phyloP scores from a whole-genome alignment of 495 filamentous ascomycete species.

The Hypoxylon lienhwacheense region DNA sequence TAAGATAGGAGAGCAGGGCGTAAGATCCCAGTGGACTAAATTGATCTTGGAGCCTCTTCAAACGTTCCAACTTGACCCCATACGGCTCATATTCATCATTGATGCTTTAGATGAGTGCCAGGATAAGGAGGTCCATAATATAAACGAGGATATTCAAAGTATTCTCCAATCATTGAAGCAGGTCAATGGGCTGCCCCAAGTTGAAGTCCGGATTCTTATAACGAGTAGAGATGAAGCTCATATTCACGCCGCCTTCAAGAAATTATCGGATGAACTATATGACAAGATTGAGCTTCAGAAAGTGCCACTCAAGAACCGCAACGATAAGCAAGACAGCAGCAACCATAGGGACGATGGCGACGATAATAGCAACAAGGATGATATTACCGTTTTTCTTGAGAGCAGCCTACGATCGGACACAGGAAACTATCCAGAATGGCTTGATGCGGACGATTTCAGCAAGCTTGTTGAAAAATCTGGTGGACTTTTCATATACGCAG shows the following conservation, averaged over 20 bases:
- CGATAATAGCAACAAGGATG: conserved; percentile 15
- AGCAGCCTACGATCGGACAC: background rate
- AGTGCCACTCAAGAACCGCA: background rate
- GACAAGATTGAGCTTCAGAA: conserved; percentile 2
- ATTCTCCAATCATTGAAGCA: conserved; percentile 1
- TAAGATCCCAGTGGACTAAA: conserved; percentile 51
- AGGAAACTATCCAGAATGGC: background rate
- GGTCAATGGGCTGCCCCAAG: background rate
- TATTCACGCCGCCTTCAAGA: conserved; percentile 4
- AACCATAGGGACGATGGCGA: too few species aligned
- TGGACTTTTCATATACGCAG: conserved; percentile 18
- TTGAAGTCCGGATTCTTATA: conserved; percentile 10
- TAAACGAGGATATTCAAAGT: background rate
- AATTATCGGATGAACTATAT: background rate
- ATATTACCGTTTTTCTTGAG: conserved; percentile 7
- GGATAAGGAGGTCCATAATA: conserved; percentile 25
- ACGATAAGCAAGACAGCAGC: too few species aligned
- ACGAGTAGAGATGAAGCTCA: conserved; percentile 12
- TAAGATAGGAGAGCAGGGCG: conserved; percentile 39
- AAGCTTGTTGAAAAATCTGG: conserved; percentile 8
- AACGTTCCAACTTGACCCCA: background rate
- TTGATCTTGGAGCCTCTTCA: conserved; percentile 51
- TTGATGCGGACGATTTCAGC: background rate
- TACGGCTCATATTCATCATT: conserved; percentile 46
- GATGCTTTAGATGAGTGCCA: conserved; percentile 59